Percentiles rank a stretch among this genome's conserved stretches.
These are phyloP conservation scores for Entamoeba histolytica DNA, from an alignment of 208 protist species.

Conservation along the genomic window DNA sequence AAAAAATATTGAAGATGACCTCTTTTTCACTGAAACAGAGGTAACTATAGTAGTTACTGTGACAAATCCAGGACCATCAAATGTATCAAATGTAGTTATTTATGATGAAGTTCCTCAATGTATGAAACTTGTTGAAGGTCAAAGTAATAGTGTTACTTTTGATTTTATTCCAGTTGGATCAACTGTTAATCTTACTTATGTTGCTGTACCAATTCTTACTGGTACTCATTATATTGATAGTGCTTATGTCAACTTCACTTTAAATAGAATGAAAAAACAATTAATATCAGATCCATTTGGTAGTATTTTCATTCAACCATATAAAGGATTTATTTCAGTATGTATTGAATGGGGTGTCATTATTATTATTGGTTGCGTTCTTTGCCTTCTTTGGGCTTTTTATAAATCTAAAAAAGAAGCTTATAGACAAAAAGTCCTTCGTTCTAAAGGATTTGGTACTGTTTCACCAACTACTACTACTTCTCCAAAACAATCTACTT, in stretches of 20 bases:
- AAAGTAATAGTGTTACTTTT: not conserved
- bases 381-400: not conserved
- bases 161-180: not conserved
- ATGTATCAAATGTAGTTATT: not conserved
- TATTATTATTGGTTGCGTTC: not conserved
- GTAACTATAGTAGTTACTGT: not conserved
- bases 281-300: not conserved
- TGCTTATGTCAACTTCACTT: not conserved
- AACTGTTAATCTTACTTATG: not conserved
- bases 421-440: not conserved
- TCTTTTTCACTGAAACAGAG: not conserved
- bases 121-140: not conserved
- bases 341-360: not conserved
- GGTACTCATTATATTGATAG: not conserved
- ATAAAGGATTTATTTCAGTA: not conserved
- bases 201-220: not conserved
- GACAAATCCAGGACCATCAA: not conserved
- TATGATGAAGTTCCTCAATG: not conserved
- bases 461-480: too few species aligned
- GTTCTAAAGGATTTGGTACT: not conserved
- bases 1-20: not conserved
- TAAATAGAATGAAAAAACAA: not conserved
- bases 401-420: not conserved
- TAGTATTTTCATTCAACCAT: not conserved
- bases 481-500: too few species aligned